These are phyloP conservation scores for Candida mattraensis DNA, from an alignment of 805 yeast genomes.

Conservation along the genomic window DNA sequence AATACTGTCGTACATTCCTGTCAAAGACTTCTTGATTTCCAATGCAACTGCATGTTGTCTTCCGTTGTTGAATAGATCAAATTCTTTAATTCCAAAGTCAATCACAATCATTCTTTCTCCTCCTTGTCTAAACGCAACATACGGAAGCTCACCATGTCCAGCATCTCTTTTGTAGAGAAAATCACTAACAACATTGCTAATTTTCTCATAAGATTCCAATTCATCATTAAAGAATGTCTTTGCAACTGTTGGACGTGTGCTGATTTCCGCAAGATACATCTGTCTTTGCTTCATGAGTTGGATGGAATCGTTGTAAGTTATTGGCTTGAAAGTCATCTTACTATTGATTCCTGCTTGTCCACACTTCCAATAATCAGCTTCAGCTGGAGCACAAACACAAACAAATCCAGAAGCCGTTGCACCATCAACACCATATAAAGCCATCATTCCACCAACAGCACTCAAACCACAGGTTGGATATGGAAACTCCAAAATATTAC, in stretches of 20 bases:
- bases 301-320: constrained; percentile 67
- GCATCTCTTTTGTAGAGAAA: constrained; percentile 19
- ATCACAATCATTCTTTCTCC: constrained; percentile 92
- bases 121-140: constrained; percentile 87
- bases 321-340: constrained; percentile 72
- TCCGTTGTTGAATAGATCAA: constrained; percentile 67
- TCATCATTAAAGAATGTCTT: constrained; percentile 65
- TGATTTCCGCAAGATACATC: constrained; percentile 40
- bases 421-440: constrained; percentile 93
- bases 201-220: constrained; percentile 48
- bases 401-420: constrained; percentile 98
- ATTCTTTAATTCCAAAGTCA: constrained; percentile 88
- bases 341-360: constrained; percentile 98
- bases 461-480: constrained; percentile 95
- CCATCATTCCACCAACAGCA: constrained; percentile 98
- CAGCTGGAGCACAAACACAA: constrained; percentile 92
- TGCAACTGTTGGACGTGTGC: constrained; percentile 33
- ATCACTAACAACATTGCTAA: constrained; percentile 3
- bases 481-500: constrained; percentile 95
- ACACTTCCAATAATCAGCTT: constrained; percentile 96
- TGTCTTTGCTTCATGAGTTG: constrained; percentile 63
- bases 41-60: constrained; percentile 78
- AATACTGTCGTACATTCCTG: constrained; percentile 86
- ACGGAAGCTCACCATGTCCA: constrained; percentile 51
- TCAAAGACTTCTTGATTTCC: constrained; percentile 58